Base-by-base conservation (phyloP, 1,139 yeast species). In the Protomyces inouyei region DNA sequence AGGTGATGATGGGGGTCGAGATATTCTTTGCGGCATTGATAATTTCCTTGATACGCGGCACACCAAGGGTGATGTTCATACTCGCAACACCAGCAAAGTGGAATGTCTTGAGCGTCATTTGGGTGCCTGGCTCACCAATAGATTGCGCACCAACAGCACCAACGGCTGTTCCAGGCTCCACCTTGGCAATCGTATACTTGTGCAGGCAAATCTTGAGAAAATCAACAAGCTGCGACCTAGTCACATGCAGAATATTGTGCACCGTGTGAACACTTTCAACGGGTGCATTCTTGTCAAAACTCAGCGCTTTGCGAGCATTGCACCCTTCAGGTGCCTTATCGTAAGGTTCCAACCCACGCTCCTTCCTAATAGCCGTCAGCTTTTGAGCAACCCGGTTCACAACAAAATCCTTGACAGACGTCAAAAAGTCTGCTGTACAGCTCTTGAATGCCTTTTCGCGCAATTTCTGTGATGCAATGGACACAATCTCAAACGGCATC, bases 61-160 rank as follows among this genome's bases (percentile, higher is more conserved):
- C 98, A 83, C 98, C 98, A 71, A 93, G 83, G 0, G 98, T 93
- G 70, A 93, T 96, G 79, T 93, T 93, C 98, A 93, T 93, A 57
- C 97, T 88, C 38, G 98, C 98, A 67, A 93, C 98, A 81, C 98
- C 98, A 72, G 98, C 98, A 81, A 93, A 93, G 80, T 93, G 98
- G 89, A 93, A 93, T 73, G 98, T 93, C 78, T 93, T 93, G 77
- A 93, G 82, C 9, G 98, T 93, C 98, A 93, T 93, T 77, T 93
- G 98, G 0, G 98, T 93, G 77, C 98, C 98, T 10, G 98, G 98
- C 74, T 93, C 98, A 78, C 98, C 98, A 79, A 93, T 93, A 43
- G 97, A 89, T 73, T 93, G 98, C 0, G 98, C 98, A 69, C 98
- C 98, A 77, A 93, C 92, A 16, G 98, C 98, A 69, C 98, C 98